Conservation (phyloP, 768 basidiomycete genomes). For the Hypholoma fasciculare region DNA sequence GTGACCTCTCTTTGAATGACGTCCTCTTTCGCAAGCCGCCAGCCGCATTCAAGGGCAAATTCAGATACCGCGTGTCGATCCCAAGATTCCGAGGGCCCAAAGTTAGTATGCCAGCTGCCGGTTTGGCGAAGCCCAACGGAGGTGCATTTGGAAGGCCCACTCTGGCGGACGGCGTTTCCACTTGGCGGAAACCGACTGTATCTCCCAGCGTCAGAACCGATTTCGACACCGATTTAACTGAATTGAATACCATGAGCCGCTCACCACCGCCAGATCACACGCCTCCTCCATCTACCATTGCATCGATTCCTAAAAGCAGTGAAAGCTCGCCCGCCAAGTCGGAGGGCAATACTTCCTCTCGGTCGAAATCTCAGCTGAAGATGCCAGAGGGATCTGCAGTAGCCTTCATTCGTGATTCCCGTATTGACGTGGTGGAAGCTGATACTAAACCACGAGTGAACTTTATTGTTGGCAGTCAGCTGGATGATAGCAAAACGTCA, state of each 20-base stretch:
- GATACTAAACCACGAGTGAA: conserved; percentile 55
- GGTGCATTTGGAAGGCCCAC: conserved; percentile 45
- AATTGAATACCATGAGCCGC: conserved; percentile 58
- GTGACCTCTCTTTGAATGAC: conserved; percentile 65
- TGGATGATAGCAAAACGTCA: conserved; percentile 44
- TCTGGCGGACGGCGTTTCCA: conserved; percentile 37
- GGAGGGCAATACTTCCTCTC: conserved; percentile 30
- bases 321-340: conserved; percentile 32
- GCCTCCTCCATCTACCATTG: conserved; percentile 27
- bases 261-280: conserved; percentile 62
- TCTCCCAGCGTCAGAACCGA: conserved; percentile 20
- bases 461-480: conserved; percentile 80
- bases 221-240: conserved; percentile 14
- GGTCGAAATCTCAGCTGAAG: conserved; percentile 60
- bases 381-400: conserved; percentile 73
- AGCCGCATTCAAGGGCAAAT: conserved; percentile 35
- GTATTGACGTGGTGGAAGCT: conserved; percentile 47
- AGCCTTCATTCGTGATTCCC: conserved; percentile 70
- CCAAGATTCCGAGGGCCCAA: conserved; percentile 37
- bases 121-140: conserved; percentile 23
- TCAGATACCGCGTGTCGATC: conserved; percentile 40
- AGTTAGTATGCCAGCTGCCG: conserved; percentile 27
- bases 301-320: conserved; percentile 31
- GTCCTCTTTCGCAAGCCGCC: conserved; percentile 55
- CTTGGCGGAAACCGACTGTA: conserved; percentile 45